A percentile compares a stretch with the other conserved stretches of the same genome.
Evolutionary conservation across 2,329 filamentous ascomycete species (phyloP).

Genomic region (Xylariaceae sp.): DNA sequence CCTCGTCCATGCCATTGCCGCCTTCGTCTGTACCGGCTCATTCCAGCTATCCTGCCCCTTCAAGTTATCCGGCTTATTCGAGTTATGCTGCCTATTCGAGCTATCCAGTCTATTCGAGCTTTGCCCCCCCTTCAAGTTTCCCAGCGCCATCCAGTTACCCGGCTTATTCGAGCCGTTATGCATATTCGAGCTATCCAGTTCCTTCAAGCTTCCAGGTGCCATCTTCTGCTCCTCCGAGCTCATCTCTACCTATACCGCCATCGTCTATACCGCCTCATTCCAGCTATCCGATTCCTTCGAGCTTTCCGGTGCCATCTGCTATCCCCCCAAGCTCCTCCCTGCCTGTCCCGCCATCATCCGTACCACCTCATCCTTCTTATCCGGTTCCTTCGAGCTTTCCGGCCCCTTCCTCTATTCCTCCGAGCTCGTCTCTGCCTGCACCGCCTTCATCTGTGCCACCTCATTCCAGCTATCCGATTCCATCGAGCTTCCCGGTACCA

Average conservation of each 20-base stretch:
- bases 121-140: neutral
- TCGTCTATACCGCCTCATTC: neutral
- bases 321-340: neutral
- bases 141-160: neutral
- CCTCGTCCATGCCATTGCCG: neutral
- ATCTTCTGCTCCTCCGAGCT: neutral
- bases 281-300: neutral
- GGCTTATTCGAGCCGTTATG: neutral
- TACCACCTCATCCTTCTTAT: neutral
- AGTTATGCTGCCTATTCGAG: neutral
- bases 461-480: too few species aligned
- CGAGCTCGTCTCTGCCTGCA: neutral
- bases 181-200: neutral
- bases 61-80: neutral
- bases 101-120: neutral
- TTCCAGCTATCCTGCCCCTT: neutral
- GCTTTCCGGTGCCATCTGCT: neutral
- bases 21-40: neutral
- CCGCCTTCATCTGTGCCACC: neutral
- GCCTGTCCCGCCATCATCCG: neutral
- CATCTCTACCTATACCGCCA: neutral
- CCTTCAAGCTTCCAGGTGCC: neutral
- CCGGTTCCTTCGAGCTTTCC: neutral
- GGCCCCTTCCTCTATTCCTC: neutral
- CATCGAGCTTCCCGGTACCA: too few species aligned